phyloP scores from a whole-genome alignment of 1,284 basidiomycete species.

The Taiwanofungus camphoratus region DNA sequence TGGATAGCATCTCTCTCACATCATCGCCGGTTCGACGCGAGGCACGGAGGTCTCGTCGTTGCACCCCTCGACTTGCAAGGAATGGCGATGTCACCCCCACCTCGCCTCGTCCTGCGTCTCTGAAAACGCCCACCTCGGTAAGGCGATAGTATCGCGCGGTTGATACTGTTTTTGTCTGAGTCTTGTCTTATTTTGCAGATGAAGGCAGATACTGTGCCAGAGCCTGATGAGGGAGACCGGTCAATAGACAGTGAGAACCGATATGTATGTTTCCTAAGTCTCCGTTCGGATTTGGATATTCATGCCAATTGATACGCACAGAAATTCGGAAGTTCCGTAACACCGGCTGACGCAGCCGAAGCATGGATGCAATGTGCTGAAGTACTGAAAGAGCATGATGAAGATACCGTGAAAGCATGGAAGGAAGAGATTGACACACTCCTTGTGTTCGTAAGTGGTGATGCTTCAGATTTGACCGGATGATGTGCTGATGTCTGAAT shows the following conservation, averaged over 20 bases:
- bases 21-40: too few species aligned
- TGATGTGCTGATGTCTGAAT: neutral
- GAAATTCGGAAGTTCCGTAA: neutral
- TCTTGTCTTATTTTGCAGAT: neutral
- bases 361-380: slow-evolving; percentile 16
- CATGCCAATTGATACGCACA: neutral
- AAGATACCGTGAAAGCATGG: slow-evolving; percentile 15
- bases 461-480: neutral
- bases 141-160: too few species aligned
- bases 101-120: too few species aligned
- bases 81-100: too few species aligned
- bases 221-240: neutral
- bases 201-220: neutral
- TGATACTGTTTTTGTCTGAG: neutral
- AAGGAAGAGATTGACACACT: slow-evolving; percentile 21
- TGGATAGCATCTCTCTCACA: too few species aligned
- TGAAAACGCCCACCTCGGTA: too few species aligned
- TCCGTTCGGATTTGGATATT: neutral
- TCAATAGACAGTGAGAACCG: neutral
- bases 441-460: slow-evolving; percentile 18
- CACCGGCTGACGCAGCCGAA: too few species aligned
- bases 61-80: too few species aligned
- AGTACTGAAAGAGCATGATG: slow-evolving; percentile 17
- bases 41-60: too few species aligned
- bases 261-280: neutral